Evolutionary conservation across 345 rosid genomes (phyloP), one percentile per base, ranked within the genome.

Genomic region (Noccaea caerulescens): DNA sequence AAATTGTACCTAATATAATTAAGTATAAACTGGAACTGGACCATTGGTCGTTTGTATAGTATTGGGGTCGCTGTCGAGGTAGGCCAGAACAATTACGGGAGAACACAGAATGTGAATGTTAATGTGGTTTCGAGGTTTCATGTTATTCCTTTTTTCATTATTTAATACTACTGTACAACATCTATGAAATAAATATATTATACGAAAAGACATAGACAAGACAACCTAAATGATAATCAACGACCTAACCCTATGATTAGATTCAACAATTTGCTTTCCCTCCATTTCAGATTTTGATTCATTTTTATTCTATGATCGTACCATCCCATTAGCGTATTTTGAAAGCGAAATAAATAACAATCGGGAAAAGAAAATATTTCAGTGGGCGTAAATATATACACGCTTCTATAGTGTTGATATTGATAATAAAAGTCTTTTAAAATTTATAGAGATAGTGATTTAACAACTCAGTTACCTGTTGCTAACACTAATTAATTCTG

Each of bases 171-270:
- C 5, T 34, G 72, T 51, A 36, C 69, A 37, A 37, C 13, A 5
- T 25, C 43, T 10, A n/a, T 34, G 23, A 32, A 66, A 75, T 44
- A 43, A 56, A 58, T 39, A 25, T 44, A 37, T 37, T 8, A 32
- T 49, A 49, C 43, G 33, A 27, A 50, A 34, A n/a, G 73, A 60
- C 73, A 68, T 33, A 68, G 74, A 62, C 64, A 68, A 75, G 78
- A 75, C 73, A 75, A 11, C 68, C 73, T 60, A 68, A 45, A 68
- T 75, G 41, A 75, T 75, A 57, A 75, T 67, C 69, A 68, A 61
- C 16, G 43, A 68, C 78, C 69, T 52, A 75, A 68, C 63, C 43
- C 69, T 53, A 61, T 61, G n/a, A 53, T 68, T 60, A 58, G 63
- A 36, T 68, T 61, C 61, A 68, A 66, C 7, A 50, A 3, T 2